Evolutionary conservation across 2,329 filamentous ascomycete species (phyloP).

Genomic region (Lithohypha guttulata): DNA sequence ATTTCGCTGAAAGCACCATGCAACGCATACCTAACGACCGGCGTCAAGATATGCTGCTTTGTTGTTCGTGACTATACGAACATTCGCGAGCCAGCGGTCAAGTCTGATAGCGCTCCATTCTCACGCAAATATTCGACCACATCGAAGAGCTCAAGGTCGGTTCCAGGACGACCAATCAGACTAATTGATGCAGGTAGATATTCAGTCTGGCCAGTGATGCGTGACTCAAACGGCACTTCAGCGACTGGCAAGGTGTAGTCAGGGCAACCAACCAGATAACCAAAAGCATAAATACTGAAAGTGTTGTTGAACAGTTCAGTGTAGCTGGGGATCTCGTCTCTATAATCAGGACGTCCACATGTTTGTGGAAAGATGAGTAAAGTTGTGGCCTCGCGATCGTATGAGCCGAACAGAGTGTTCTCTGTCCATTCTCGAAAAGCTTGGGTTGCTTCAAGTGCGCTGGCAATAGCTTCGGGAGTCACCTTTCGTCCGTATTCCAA

Average conservation of each 20-base stretch:
- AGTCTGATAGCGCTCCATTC: conserved; percentile 13
- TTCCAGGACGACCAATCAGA: conserved; percentile 25
- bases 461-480: conserved; percentile 29
- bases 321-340: conserved; percentile 13
- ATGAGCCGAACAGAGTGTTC: conserved; percentile 17
- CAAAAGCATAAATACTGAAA: conserved; percentile 32
- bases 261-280: conserved; percentile 28
- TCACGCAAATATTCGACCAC: conserved; percentile 13
- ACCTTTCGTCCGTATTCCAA: conserved; percentile 39
- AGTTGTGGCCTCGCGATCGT: conserved; percentile 17
- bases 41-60: neutral
- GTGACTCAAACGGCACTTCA: conserved; percentile 25
- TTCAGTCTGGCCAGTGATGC: conserved; percentile 23
- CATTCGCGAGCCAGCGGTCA: conserved; percentile 13
- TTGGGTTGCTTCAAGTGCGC: conserved; percentile 42
- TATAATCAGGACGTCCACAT: conserved; percentile 16
- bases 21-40: neutral
- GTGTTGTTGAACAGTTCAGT: conserved; percentile 32
- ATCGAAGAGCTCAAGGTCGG: conserved; percentile 24
- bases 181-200: conserved; percentile 27
- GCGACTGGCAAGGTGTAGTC: conserved; percentile 37
- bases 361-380: conserved; percentile 18
- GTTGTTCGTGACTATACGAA: neutral
- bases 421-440: conserved; percentile 35
- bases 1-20: no score